Conservation (phyloP, 352 stramenopile species). For the Phytophthora pinifolia region DNA sequence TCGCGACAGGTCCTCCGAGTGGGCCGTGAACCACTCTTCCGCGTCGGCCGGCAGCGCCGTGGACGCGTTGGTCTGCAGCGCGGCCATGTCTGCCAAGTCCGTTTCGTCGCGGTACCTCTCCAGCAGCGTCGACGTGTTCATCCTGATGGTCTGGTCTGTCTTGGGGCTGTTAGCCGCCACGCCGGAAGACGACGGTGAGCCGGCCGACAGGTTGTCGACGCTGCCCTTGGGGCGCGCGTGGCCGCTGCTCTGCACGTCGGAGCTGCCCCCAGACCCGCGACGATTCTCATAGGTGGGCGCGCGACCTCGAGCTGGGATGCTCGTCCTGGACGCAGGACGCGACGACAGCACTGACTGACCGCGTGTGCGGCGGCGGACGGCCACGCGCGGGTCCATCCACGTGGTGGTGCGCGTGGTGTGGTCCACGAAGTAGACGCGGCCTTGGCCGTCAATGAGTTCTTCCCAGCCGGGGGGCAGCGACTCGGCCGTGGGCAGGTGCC, state of each 20-base stretch:
- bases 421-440: conserved; percentile 83
- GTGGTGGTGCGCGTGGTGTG: conserved; percentile 75
- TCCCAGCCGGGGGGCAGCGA: conserved; percentile 77
- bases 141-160: conserved; percentile 19
- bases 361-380: conserved; percentile 15
- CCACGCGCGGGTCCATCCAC: conserved; percentile 79
- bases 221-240: conserved; percentile 22
- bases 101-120: conserved; percentile 34
- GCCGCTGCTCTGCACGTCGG: conserved; percentile 18
- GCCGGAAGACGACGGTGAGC: conserved; percentile 20
- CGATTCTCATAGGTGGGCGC: conserved; percentile 27
- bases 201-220: conserved; percentile 15
- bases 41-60: conserved; percentile 22
- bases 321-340: conserved; percentile 4
- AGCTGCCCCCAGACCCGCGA: conserved; percentile 15
- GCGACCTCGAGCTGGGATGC: conserved; percentile 9
- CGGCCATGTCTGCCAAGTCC: conserved; percentile 22
- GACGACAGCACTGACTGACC: conserved; percentile 20
- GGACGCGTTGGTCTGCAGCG: conserved; percentile 26
- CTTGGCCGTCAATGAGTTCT: conserved; percentile 72
- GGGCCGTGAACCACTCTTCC: conserved; percentile 35
- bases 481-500: conserved; percentile 67
- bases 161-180: background rate
- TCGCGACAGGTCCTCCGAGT: conserved; percentile 19
- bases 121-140: conserved; percentile 33